These are phyloP conservation scores for Magnaporthiopsis poae DNA, from an alignment of 2,329 filamentous ascomycete genomes.

Conservation along the genomic window DNA sequence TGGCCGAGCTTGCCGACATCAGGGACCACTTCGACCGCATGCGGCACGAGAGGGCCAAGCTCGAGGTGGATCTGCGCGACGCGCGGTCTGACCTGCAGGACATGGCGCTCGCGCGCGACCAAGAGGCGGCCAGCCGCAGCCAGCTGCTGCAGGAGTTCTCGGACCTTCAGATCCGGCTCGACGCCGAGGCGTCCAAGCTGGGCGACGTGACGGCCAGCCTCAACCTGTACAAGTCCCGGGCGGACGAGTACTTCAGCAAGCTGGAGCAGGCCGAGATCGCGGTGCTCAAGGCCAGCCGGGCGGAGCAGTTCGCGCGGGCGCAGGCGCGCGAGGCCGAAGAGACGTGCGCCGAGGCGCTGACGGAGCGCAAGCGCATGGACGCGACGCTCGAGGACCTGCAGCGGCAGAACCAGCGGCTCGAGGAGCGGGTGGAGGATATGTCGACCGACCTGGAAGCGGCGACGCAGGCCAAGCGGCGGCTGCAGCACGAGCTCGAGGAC, in stretches of 20 bases:
- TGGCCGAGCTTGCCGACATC: constrained; percentile 75
- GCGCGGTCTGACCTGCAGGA: constrained; percentile 75
- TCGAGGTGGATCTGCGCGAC: constrained; percentile 84
- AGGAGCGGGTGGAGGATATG: constrained; percentile 84
- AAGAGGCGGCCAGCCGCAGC: constrained; percentile 76
- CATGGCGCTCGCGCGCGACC: constrained; percentile 65
- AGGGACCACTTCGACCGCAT: constrained; percentile 81
- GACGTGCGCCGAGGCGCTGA: constrained; percentile 78
- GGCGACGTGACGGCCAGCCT: constrained; percentile 77
- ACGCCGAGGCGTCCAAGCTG: constrained; percentile 76
- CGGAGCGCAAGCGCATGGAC: constrained; percentile 86
- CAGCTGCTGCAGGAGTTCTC: constrained; percentile 87
- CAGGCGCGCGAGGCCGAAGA: constrained; percentile 88
- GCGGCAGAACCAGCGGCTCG: constrained; percentile 76
- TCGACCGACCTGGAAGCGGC: constrained; percentile 80
- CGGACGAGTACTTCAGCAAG: constrained; percentile 94
- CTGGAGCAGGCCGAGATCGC: constrained; percentile 94
- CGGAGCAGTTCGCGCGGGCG: constrained; percentile 85
- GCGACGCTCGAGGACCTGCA: constrained; percentile 79
- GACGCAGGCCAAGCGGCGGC: constrained; percentile 79
- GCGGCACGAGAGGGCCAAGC: constrained; percentile 65
- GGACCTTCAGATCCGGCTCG: constrained; percentile 84
- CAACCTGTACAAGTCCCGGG: constrained; percentile 78
- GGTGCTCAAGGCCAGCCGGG: constrained; percentile 80
- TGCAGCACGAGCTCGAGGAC: constrained; percentile 95